phyloP scores from a whole-genome alignment of 2,329 filamentous ascomycete genomes.

The Mollisia scopiformis region DNA sequence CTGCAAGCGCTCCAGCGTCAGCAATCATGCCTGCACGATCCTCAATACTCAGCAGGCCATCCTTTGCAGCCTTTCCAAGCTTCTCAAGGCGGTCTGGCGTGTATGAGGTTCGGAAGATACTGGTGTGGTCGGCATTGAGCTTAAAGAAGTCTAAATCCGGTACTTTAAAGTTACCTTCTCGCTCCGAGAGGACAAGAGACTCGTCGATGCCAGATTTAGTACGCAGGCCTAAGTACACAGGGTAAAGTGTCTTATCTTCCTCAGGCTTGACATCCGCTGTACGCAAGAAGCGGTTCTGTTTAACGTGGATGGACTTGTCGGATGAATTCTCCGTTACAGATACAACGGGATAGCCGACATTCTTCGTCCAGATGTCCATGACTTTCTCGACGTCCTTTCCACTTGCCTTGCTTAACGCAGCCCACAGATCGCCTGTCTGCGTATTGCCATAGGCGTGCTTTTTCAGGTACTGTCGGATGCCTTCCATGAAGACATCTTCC shows the following conservation, averaged over 20 bases:
- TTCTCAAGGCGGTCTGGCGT: conserved; percentile 81
- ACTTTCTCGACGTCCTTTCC: conserved; percentile 89
- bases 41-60: conserved; percentile 80
- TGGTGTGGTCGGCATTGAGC: conserved; percentile 92
- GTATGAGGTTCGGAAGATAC: conserved; percentile 90
- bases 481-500: conserved; percentile 90
- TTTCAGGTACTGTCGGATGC: conserved; percentile 87
- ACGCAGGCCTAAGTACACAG: conserved; percentile 84
- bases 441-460: conserved; percentile 98
- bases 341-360: conserved; percentile 90
- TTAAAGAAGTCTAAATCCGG: conserved; percentile 90
- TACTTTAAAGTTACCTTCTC: conserved; percentile 78
- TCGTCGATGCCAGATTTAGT: conserved; percentile 84
- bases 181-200: conserved; percentile 67
- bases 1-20: conserved; percentile 86
- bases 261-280: conserved; percentile 93
- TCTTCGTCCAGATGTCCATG: conserved; percentile 97
- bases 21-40: conserved; percentile 94
- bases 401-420: conserved; percentile 82
- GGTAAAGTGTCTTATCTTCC: conserved; percentile 86
- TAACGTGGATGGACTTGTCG: conserved; percentile 76
- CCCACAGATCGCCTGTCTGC: conserved; percentile 87
- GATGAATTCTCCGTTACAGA: conserved; percentile 77
- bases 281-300: conserved; percentile 93
- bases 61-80: conserved; percentile 83